These are phyloP conservation scores for Podaxis carcinomalis DNA, from an alignment of 768 basidiomycete species.

Conservation along the genomic window DNA sequence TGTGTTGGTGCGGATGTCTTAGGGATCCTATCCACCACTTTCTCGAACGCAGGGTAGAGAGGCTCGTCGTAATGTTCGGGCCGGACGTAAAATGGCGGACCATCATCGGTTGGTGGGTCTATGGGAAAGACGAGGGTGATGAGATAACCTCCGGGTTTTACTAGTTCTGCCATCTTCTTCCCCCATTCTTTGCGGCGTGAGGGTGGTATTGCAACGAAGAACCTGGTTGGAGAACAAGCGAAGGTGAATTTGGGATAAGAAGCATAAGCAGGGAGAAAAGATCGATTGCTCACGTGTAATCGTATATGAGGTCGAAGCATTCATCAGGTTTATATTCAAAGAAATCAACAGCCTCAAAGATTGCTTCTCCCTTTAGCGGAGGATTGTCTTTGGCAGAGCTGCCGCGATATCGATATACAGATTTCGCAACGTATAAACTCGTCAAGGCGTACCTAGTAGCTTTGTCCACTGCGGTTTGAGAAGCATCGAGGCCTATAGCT, in stretches of 20 bases:
- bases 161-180: constrained; percentile 45
- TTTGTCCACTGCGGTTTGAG: constrained; percentile 44
- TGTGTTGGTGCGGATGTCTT: constrained; percentile 34
- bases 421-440: too few relatives aligned
- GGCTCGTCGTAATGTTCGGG: constrained; percentile 52
- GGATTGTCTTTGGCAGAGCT: constrained; percentile 6
- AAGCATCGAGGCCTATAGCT: constrained; percentile 52
- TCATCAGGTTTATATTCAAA: constrained; percentile 40
- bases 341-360: constrained; percentile 47
- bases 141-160: constrained; percentile 60
- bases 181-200: constrained; percentile 52
- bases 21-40: constrained; percentile 50
- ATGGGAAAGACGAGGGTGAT: constrained; percentile 60
- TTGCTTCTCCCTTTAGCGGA: constrained; percentile 23
- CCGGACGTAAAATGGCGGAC: constrained; percentile 62
- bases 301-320: constrained; percentile 55
- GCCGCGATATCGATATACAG: not conserved
- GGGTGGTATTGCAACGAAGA: constrained; percentile 72
- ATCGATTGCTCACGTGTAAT: constrained; percentile 48
- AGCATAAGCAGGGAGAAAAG: not conserved
- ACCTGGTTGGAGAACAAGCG: constrained; percentile 30
- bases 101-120: constrained; percentile 34
- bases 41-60: constrained; percentile 46
- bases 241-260: not conserved
- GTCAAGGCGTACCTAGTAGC: constrained; percentile 35